Evolutionary conservation across 2,329 filamentous ascomycete genomes (phyloP).

Genomic region (Talaromyces rugulosus): DNA sequence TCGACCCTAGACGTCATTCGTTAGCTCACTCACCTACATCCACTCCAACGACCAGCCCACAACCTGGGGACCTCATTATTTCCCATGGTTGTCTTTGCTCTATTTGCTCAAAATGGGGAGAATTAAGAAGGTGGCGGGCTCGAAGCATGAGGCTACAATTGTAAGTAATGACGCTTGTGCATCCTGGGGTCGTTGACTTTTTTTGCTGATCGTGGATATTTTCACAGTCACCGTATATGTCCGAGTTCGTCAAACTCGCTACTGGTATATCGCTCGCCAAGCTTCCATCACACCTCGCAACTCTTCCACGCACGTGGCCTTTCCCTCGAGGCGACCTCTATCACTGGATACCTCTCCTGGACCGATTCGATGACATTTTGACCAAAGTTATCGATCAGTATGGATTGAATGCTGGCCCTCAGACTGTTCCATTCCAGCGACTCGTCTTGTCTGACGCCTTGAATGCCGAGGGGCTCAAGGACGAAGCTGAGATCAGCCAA

Average conservation of each 20-base stretch:
- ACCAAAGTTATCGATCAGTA: constrained; percentile 79
- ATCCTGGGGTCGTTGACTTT: constrained; percentile 3
- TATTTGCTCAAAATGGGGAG: constrained; percentile 43
- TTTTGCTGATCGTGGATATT: constrained; percentile 21
- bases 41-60: constrained; percentile 14
- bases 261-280: constrained; percentile 63
- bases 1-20: constrained; percentile 10
- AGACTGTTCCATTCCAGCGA: constrained; percentile 67
- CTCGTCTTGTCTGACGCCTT: constrained; percentile 34
- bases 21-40: not conserved
- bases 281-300: constrained; percentile 70
- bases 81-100: constrained; percentile 39
- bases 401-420: constrained; percentile 72
- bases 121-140: constrained; percentile 51
- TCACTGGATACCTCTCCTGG: constrained; percentile 93
- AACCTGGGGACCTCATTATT: constrained; percentile 22
- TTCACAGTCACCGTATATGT: constrained; percentile 76
- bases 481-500: constrained; percentile 40
- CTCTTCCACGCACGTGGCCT: constrained; percentile 86
- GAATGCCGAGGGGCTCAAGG: constrained; percentile 50
- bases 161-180: constrained; percentile 30
- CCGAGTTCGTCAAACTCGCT: constrained; percentile 70
- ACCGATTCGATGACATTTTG: constrained; percentile 86
- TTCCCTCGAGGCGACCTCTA: constrained; percentile 94
- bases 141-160: constrained; percentile 50